Evolutionary conservation across 345 rosid species (phyloP), one percentile per base, ranked within the genome.

Genomic region (Litchi chinensis): DNA sequence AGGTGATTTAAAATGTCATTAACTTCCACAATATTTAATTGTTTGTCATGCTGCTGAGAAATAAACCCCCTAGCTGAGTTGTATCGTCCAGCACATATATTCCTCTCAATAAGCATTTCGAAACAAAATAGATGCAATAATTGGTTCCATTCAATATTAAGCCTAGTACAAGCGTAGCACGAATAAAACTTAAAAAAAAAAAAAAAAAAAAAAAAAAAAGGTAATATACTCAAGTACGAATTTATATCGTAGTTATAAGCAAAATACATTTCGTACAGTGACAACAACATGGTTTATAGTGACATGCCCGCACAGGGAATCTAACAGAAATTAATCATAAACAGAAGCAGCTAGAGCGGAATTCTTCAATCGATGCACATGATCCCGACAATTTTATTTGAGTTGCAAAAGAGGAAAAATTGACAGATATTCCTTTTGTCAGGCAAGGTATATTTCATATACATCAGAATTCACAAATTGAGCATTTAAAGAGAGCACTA

Each of bases 401-500:
- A 41, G 44, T 22, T 60, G 65, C 32, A 62, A 64, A 26, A 52
- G 21, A 56, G 3, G 22, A 39, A 21, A 22, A 63, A 57, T 9
- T 2, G 37, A 57, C 22, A 39, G 52, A 59, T 19, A 13, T 54
- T 16, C 22, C 40, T 19, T 19, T 13, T 41, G 24, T n/a, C 39
- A 15, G 41, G 28, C 26, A 19, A 67, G 26, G 69, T 7, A 77
- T 54, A 32, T 18, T 22, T 28, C 56, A 78, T 63, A 52, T 13
- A 46, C 18, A 44, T 4, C 8, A 32, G 0, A 6, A 65, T 39
- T 32, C 52, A 46, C 10, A 28, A 65, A 65, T 50, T 15, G 15
- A n/a, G n/a, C 21, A 63, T 54, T 65, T 19, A 50, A 21, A 32
- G 37, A 54, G 66, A 77, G 64, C 57, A 76, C 10, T 21, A 79